These are phyloP conservation scores for Psilocybe mexicana DNA, from an alignment of 1,284 basidiomycete species.

Conservation along the genomic window DNA sequence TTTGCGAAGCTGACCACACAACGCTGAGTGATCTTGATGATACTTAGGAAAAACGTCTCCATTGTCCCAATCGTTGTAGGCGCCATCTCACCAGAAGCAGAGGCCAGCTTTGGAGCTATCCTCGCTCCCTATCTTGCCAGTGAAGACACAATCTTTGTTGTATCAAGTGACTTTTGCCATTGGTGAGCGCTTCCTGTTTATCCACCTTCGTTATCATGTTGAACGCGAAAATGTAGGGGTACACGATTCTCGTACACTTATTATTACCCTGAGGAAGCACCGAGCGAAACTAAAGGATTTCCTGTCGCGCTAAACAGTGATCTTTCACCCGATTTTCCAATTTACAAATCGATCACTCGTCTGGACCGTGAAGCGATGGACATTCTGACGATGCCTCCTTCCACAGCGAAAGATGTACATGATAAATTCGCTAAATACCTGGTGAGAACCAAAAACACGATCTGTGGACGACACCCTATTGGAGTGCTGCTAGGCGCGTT, in stretches of 20 bases:
- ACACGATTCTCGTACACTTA: constrained; percentile 87
- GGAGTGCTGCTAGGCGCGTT: constrained; percentile 87
- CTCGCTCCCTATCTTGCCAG: constrained; percentile 81
- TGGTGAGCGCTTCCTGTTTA: constrained; percentile 55
- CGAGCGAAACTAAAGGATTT: constrained; percentile 46
- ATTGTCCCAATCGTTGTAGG: constrained; percentile 95
- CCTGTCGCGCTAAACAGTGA: constrained; percentile 48
- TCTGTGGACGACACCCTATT: constrained; percentile 96
- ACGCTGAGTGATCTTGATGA: background rate
- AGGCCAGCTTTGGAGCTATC: constrained; percentile 65
- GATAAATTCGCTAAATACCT: constrained; percentile 76
- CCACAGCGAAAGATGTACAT: constrained; percentile 55
- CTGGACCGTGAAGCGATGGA: constrained; percentile 83
- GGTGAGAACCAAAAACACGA: constrained; percentile 87
- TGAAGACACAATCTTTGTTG: constrained; percentile 83
- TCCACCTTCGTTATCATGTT: constrained; percentile 1
- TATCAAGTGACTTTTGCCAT: constrained; percentile 98
- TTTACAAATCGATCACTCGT: constrained; percentile 70
- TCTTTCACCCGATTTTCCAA: constrained; percentile 50
- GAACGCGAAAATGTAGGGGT: constrained; percentile 59
- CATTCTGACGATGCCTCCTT: constrained; percentile 62
- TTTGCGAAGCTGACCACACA: background rate
- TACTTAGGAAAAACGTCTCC: constrained; percentile 63
- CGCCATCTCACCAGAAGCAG: constrained; percentile 63
- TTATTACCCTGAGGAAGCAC: constrained; percentile 78